Evolutionary conservation across 768 basidiomycete genomes (phyloP).

Genomic region (Hygrophoropsis aurantiaca): DNA sequence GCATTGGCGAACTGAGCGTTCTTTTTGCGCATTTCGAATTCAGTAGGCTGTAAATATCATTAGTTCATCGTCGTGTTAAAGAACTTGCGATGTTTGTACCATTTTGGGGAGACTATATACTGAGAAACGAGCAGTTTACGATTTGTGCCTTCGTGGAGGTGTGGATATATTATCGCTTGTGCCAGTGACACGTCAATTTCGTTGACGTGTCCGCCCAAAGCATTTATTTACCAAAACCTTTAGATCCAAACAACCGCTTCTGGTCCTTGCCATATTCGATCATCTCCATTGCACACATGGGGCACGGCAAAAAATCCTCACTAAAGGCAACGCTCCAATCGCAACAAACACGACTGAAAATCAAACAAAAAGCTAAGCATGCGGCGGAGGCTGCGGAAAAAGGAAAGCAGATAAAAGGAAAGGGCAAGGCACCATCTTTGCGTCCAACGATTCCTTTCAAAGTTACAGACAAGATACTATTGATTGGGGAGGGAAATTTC

Average conservation of each 20-base stretch:
- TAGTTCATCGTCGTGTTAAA: neutral
- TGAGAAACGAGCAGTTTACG: conserved; percentile 29
- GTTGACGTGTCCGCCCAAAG: conserved; percentile 14
- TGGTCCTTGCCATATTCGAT: neutral
- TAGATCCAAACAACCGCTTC: conserved; percentile 28
- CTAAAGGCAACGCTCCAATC: conserved; percentile 70
- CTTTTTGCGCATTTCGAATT: conserved; percentile 79
- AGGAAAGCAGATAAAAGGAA: conserved; percentile 42
- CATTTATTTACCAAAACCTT: conserved; percentile 25
- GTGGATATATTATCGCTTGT: neutral
- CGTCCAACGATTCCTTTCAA: conserved; percentile 64
- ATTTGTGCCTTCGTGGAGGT: conserved; percentile 1
- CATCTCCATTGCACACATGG: conserved; percentile 9
- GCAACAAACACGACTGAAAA: conserved; percentile 65
- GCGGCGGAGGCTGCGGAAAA: conserved; percentile 41
- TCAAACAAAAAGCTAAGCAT: conserved; percentile 60
- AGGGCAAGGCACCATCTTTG: conserved; percentile 32
- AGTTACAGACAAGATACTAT: conserved; percentile 63
- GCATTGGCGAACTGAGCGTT: conserved; percentile 80
- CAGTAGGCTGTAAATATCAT: conserved; percentile 56
- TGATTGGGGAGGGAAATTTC: conserved; percentile 95
- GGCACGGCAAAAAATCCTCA: conserved; percentile 52
- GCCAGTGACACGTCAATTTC: conserved; percentile 5
- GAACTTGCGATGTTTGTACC: conserved; percentile 21
- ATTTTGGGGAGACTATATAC: conserved; percentile 17